Conservation (phyloP, 1,284 basidiomycete genomes). For the Ceratobasidium theobromae region DNA sequence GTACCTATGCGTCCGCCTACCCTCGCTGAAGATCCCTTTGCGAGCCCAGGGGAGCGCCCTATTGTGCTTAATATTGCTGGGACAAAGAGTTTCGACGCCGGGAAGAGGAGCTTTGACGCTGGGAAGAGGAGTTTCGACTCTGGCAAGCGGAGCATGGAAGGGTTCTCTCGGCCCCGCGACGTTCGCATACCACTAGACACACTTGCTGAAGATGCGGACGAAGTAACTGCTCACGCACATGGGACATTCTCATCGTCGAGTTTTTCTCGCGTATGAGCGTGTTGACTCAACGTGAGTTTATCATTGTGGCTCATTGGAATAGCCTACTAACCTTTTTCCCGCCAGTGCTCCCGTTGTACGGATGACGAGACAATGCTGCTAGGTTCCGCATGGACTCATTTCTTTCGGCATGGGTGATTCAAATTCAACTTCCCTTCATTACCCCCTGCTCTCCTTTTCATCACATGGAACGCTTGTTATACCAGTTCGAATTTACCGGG, state of each 20-base stretch:
- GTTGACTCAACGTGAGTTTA: background rate
- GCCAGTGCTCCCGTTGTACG: background rate
- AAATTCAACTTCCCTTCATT: background rate
- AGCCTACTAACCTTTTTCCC: background rate
- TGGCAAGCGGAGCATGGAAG: constrained; percentile 22
- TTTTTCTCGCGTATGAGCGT: background rate
- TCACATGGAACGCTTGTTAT: background rate
- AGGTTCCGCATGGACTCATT: background rate
- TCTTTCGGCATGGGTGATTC: constrained; percentile 1
- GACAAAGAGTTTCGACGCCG: constrained; percentile 16
- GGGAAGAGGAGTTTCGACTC: constrained; percentile 9
- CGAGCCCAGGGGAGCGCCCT: constrained; percentile 1
- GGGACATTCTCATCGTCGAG: background rate
- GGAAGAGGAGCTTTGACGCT: constrained; percentile 7
- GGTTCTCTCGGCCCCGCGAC: constrained; percentile 1
- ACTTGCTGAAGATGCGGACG: constrained; percentile 20
- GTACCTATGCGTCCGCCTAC: background rate
- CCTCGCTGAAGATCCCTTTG: constrained; percentile 24
- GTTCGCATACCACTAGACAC: constrained; percentile 7
- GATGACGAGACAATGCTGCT: background rate
- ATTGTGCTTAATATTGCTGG: background rate
- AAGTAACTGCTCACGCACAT: background rate
- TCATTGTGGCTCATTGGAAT: background rate
- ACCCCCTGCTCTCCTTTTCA: background rate
- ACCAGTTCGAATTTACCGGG: background rate